phyloP scores from a whole-genome alignment of 441 rosid species.

The Brassica balearica region DNA sequence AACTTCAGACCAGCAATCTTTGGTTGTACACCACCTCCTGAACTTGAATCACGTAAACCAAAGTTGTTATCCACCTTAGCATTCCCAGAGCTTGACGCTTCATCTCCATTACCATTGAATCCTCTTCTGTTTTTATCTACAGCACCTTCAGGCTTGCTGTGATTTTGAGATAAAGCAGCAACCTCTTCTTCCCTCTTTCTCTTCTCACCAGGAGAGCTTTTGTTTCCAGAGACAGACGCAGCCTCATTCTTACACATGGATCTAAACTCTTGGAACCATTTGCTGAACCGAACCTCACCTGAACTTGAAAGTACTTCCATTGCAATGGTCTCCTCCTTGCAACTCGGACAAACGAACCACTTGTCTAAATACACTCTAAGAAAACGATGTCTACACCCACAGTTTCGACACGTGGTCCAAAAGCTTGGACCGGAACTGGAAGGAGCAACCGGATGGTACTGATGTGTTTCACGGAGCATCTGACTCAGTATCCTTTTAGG shows the following conservation, averaged over 20 bases:
- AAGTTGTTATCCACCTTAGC: not conserved
- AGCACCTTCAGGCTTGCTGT: too few relatives aligned
- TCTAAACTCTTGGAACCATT: conserved; percentile 1
- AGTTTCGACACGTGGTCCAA: not conserved
- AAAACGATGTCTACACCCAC: not conserved
- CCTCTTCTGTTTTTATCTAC: too few relatives aligned
- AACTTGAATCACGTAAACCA: conserved; percentile 1
- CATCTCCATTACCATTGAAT: too few relatives aligned
- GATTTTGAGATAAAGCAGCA: not conserved
- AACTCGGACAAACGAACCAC: not conserved
- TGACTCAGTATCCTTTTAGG: not conserved
- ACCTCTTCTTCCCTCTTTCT: not conserved
- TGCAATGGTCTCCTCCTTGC: not conserved
- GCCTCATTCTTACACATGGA: not conserved
- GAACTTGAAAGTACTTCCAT: not conserved
- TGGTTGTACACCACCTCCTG: too few relatives aligned
- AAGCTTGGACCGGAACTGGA: not conserved
- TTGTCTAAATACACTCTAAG: not conserved
- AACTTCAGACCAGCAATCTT: not conserved
- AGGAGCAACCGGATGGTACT: not conserved
- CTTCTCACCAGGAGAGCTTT: conserved; percentile 1
- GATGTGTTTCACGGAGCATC: not conserved
- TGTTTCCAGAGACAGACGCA: not conserved
- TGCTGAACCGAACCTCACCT: not conserved
- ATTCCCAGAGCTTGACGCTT: conserved; percentile 11